Conservation (phyloP, 2,329 filamentous ascomycete species). For the Zymoseptoria pseudotritici region DNA sequence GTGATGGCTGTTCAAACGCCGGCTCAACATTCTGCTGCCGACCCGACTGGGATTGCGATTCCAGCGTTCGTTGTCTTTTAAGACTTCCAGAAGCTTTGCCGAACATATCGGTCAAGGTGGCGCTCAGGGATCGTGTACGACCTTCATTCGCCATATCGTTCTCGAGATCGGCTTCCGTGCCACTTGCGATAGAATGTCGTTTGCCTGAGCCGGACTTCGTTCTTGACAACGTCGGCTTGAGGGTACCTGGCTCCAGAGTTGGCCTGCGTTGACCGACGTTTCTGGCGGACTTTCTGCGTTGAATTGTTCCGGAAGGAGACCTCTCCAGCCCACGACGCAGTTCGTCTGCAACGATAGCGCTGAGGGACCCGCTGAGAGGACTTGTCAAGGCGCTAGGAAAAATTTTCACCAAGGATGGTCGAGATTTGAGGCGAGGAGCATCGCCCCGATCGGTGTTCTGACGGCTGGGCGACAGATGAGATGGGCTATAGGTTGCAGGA, state of each 20-base stretch:
- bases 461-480: slow-evolving; percentile 4
- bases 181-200: slow-evolving; percentile 22
- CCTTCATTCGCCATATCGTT: slow-evolving; percentile 14
- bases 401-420: slow-evolving; percentile 47
- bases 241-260: slow-evolving; percentile 3
- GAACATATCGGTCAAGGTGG: slow-evolving; percentile 23
- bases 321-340: slow-evolving; percentile 48
- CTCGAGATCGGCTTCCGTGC: slow-evolving; percentile 18
- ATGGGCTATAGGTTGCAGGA: slow-evolving; percentile 8
- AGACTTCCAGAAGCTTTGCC: slow-evolving; percentile 4
- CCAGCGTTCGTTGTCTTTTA: slow-evolving; percentile 10
- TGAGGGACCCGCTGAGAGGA: slow-evolving; percentile 53
- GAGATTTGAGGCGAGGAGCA: slow-evolving; percentile 35
- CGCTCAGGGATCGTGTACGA: slow-evolving; percentile 19
- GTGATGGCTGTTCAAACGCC: not conserved
- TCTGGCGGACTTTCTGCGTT: slow-evolving; percentile 8
- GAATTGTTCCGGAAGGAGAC: slow-evolving; percentile 11
- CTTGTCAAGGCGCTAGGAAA: slow-evolving; percentile 53
- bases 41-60: not conserved
- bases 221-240: not conserved
- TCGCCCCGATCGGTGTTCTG: slow-evolving; percentile 23
- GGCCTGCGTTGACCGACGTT: slow-evolving; percentile 6
- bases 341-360: slow-evolving; percentile 58
- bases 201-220: slow-evolving; percentile 8
- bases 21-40: slow-evolving; percentile 1